Percentiles rank a stretch among this genome's conserved stretches.
Conservation (phyloP, 805 yeast species). For the Candida insectalens region DNA sequence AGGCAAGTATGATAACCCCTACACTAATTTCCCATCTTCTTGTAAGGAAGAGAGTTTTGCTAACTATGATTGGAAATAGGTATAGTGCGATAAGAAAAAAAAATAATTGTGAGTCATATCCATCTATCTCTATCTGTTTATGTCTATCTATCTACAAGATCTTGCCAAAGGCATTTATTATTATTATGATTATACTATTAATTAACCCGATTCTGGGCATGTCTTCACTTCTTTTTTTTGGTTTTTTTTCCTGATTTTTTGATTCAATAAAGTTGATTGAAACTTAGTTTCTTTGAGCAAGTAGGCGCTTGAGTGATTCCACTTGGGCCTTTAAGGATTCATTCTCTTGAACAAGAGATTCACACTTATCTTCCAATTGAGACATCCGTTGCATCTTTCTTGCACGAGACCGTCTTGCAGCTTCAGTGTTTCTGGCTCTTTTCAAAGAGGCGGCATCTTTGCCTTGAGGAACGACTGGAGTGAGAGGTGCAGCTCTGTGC, state of each 20-base stretch:
- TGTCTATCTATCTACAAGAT: too few relatives aligned
- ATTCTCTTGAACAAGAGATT: slow-evolving; percentile 50
- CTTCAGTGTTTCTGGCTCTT: slow-evolving; percentile 96
- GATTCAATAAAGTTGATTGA: background rate
- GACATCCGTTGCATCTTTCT: slow-evolving; percentile 82
- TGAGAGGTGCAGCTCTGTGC: slow-evolving; percentile 61
- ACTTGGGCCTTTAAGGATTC: slow-evolving; percentile 55
- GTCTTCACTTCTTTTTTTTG: background rate
- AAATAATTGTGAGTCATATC: too few relatives aligned
- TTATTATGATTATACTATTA: background rate
- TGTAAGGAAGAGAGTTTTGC: too few relatives aligned
- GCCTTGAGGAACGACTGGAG: slow-evolving; percentile 52
- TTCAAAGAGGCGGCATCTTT: slow-evolving; percentile 67
- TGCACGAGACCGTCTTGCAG: slow-evolving; percentile 92
- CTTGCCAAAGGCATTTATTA: too few relatives aligned
- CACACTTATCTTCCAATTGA: slow-evolving; percentile 74
- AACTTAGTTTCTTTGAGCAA: slow-evolving; percentile 17
- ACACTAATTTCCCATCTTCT: slow-evolving; percentile 67
- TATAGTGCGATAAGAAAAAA: too few relatives aligned
- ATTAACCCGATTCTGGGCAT: background rate
- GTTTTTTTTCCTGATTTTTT: too few relatives aligned
- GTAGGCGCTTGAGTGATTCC: slow-evolving; percentile 34
- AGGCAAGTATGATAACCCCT: slow-evolving; percentile 89
- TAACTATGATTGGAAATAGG: too few relatives aligned
- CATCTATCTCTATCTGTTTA: too few relatives aligned